Evolutionary conservation across 495 filamentous ascomycete species (phyloP).

Genomic region (Podospora australis): DNA sequence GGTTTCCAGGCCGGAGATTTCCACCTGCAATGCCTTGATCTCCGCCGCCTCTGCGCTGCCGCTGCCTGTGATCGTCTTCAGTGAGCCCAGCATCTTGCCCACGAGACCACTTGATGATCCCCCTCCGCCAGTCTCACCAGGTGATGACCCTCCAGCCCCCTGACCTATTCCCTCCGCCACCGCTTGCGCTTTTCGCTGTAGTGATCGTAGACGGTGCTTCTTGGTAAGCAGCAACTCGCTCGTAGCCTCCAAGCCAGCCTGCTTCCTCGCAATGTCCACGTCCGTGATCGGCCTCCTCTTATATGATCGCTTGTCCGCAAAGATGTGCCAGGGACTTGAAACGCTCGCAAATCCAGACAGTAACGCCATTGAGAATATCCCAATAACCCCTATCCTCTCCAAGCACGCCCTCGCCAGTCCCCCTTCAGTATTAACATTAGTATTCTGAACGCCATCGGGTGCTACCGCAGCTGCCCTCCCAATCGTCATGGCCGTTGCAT

Average conservation of each 20-base stretch:
- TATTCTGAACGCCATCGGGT: no score
- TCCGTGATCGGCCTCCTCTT: slow-evolving; percentile 54
- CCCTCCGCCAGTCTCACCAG: slow-evolving; percentile 3
- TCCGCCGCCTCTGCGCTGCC: slow-evolving; percentile 55
- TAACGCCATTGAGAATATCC: slow-evolving; percentile 74
- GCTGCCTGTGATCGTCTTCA: slow-evolving; percentile 46
- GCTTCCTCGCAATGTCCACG: slow-evolving; percentile 61
- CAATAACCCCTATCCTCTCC: slow-evolving; percentile 72
- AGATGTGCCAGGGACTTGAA: slow-evolving; percentile 73
- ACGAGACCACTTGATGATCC: slow-evolving; percentile 49
- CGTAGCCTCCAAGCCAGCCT: slow-evolving; percentile 66
- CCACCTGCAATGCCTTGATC: slow-evolving; percentile 58
- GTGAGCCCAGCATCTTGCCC: slow-evolving; percentile 56
- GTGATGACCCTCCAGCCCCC: neutral
- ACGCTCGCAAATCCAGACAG: slow-evolving; percentile 78
- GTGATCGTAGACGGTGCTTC: slow-evolving; percentile 54
- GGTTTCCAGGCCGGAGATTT: slow-evolving; percentile 68
- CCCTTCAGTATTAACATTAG: slow-evolving; percentile 19
- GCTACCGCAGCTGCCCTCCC: slow-evolving; percentile 13
- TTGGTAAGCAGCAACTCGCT: slow-evolving; percentile 68
- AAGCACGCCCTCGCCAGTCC: slow-evolving; percentile 64
- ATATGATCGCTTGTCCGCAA: slow-evolving; percentile 48
- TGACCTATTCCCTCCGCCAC: slow-evolving; percentile 35
- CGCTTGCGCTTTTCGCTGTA: slow-evolving; percentile 50
- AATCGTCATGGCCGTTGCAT: slow-evolving; percentile 23